A percentile compares a stretch with the other conserved stretches of the same genome.
Evolutionary conservation across 768 basidiomycete genomes (phyloP).

Genomic region (Phaeolepiota aurea): DNA sequence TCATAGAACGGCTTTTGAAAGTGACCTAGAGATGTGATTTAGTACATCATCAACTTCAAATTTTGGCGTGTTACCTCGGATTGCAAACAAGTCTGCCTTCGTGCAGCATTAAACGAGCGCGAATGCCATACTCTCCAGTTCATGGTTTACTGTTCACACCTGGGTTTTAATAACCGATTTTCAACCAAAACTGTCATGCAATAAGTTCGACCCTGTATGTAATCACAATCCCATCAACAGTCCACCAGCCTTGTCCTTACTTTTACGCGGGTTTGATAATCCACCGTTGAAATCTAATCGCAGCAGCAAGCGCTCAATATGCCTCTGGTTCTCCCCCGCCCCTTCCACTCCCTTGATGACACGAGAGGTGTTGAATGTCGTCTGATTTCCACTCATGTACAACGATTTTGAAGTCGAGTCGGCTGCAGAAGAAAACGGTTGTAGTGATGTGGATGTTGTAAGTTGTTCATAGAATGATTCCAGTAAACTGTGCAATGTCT

Average conservation of each 20-base stretch:
- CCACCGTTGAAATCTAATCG: conserved; percentile 81
- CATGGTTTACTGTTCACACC: too few species aligned
- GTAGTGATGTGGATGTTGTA: conserved; percentile 67
- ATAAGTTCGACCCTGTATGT: too few species aligned
- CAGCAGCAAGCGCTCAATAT: conserved; percentile 75
- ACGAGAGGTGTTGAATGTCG: conserved; percentile 43
- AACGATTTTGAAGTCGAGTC: conserved; percentile 65
- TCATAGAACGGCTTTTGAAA: conserved; percentile 23
- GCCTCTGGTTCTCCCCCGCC: conserved; percentile 58
- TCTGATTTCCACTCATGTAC: conserved; percentile 47
- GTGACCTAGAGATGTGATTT: conserved; percentile 7
- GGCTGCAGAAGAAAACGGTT: conserved; percentile 50
- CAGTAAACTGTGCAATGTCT: conserved; percentile 63
- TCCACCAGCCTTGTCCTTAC: too few species aligned
- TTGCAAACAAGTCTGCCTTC: too few species aligned
- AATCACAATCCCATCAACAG: too few species aligned
- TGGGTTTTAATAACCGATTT: too few species aligned
- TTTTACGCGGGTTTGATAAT: conserved; percentile 44
- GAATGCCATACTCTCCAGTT: not conserved
- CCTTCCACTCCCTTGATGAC: conserved; percentile 44
- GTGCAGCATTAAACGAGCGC: too few species aligned
- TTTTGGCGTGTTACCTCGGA: too few species aligned
- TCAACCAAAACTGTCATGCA: too few species aligned
- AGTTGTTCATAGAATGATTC: conserved; percentile 78
- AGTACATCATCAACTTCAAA: too few species aligned